Percentiles rank a stretch among this genome's conserved stretches.
These are phyloP conservation scores for Scedosporium minutisporum DNA, from an alignment of 2,329 filamentous ascomycete species.

Conservation along the genomic window DNA sequence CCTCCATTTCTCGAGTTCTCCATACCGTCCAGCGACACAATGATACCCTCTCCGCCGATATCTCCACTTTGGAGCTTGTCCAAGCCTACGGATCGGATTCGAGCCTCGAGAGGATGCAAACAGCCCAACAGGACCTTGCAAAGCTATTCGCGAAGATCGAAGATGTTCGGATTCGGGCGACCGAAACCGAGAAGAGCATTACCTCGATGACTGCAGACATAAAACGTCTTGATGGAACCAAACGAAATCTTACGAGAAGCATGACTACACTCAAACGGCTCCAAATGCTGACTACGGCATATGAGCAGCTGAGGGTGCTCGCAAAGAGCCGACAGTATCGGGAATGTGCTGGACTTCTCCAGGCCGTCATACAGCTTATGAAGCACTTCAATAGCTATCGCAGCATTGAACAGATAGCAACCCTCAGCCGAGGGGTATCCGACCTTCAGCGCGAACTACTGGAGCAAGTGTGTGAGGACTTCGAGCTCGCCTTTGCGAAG, in stretches of 20 bases:
- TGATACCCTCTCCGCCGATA: constrained; percentile 71
- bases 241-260: constrained; percentile 88
- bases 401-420: constrained; percentile 95
- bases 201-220: constrained; percentile 99
- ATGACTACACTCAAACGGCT: constrained; percentile 97
- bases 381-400: constrained; percentile 97
- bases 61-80: constrained; percentile 60
- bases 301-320: constrained; percentile 81
- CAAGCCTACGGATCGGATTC: constrained; percentile 81
- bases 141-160: constrained; percentile 93
- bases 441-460: constrained; percentile 86
- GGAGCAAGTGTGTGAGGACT: constrained; percentile 98
- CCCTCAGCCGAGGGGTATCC: constrained; percentile 81
- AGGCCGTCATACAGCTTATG: constrained; percentile 96
- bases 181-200: constrained; percentile 90
- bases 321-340: constrained; percentile 83
- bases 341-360: constrained; percentile 86
- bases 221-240: constrained; percentile 91
- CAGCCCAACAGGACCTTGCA: constrained; percentile 79
- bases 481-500: constrained; percentile 89
- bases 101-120: constrained; percentile 83
- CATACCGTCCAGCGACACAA: constrained; percentile 64
- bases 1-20: constrained; percentile 67
- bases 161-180: constrained; percentile 75
- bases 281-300: constrained; percentile 98